These are phyloP conservation scores for Tolypocladium pustulatum DNA, from an alignment of 2,329 filamentous ascomycete species.

Conservation along the genomic window DNA sequence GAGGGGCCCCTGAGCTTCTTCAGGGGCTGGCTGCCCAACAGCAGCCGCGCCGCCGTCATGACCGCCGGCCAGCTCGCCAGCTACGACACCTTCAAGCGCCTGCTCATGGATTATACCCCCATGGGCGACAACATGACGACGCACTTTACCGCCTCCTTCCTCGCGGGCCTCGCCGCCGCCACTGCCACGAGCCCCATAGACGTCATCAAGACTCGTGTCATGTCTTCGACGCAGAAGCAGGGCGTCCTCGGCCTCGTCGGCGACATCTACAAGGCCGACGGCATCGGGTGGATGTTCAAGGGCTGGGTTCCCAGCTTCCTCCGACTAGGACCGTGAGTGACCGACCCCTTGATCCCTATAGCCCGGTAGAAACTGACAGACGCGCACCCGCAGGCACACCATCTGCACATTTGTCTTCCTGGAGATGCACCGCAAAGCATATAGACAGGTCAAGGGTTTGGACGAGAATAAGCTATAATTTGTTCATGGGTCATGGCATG, in stretches of 20 bases:
- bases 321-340: constrained; percentile 49
- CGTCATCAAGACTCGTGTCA: constrained; percentile 81
- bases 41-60: constrained; percentile 74
- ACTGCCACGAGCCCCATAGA: constrained; percentile 79
- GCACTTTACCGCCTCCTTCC: constrained; percentile 67
- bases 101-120: constrained; percentile 55
- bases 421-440: constrained; percentile 76
- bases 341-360: neutral
- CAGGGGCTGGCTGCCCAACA: constrained; percentile 78
- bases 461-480: constrained; percentile 16
- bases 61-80: constrained; percentile 74
- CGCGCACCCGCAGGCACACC: constrained; percentile 48
- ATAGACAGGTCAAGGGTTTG: constrained; percentile 42
- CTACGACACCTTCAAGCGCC: constrained; percentile 72
- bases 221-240: constrained; percentile 50
- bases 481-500: constrained; percentile 4
- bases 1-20: constrained; percentile 73
- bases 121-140: constrained; percentile 62
- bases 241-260: constrained; percentile 49
- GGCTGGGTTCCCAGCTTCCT: constrained; percentile 77
- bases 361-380: constrained; percentile 6
- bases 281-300: constrained; percentile 75
- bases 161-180: constrained; percentile 74
- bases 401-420: constrained; percentile 80
- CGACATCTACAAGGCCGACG: constrained; percentile 61